Evolutionary conservation across 2,329 filamentous ascomycete species (phyloP), one percentile per base, ranked within the genome.

Genomic region (Volutella citrinella): DNA sequence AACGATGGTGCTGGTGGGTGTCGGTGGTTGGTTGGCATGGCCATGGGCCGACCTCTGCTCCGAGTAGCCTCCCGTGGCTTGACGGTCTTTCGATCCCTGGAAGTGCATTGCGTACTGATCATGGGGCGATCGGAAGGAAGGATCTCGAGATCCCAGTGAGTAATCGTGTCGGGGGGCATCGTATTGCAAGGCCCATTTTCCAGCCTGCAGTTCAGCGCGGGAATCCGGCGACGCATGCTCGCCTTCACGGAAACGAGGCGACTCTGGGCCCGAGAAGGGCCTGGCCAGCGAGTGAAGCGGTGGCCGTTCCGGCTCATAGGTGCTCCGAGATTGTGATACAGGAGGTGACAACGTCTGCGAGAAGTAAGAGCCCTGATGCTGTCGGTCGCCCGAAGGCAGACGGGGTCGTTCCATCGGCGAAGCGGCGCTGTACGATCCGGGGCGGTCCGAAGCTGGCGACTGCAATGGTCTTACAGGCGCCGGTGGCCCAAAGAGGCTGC

Each of bases 401-500:
- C 60, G 61, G 6, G 70, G 64, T 26, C 64, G 63, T 24, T 77
- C 72, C 35, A 72, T 49, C 6, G 73, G 67, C 14, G 73, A 75
- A 7, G 62, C 53, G 20, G 65, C 59, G 26, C 61, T 51, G 26
- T 68, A 65, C 22, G 64, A 54, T 13, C 58, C 57, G n/a, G 64
- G 63, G 16, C 68, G 66, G 20, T 75, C 72, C 14, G 65, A 64
- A 15, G 61, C 52, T 29, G 72, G 66, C 22, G 73, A 72, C 39
- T 66, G 63, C 30, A 68, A 48, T 17, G 68, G 60, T 30, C 67
- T 62, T 20, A 65, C 56, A 27, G 65, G 55, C 6, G 69, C 57
- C 10, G 68, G 61, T 6, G 70, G 69, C 4, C 72, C 72, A 46
- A 79, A 77, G 12, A 80, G 57, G 46, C 74, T 78, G 56, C 72